Conservation (phyloP, 352 stramenopile genomes). For the Globisporangium splendens region DNA sequence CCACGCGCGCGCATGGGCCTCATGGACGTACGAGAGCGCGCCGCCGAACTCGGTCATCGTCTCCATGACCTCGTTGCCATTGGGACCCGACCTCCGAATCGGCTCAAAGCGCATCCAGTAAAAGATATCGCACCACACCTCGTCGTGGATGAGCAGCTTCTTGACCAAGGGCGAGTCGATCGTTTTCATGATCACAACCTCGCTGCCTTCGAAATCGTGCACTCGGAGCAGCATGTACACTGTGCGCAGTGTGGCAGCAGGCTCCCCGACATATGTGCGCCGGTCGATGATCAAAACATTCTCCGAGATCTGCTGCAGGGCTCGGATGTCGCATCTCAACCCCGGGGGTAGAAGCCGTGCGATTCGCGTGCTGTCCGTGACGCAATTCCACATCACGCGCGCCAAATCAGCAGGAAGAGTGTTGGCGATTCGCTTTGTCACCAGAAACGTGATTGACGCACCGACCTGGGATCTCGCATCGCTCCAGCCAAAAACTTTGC, state of each 20-base stretch:
- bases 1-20: slow-evolving; percentile 44
- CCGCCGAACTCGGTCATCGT: slow-evolving; percentile 40
- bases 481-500: slow-evolving; percentile 46
- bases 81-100: neutral
- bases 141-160: slow-evolving; percentile 30
- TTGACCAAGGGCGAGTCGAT: slow-evolving; percentile 49
- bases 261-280: slow-evolving; percentile 23
- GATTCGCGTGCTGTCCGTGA: slow-evolving; percentile 31
- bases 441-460: slow-evolving; percentile 44
- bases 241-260: slow-evolving; percentile 33
- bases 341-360: slow-evolving; percentile 29
- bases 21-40: slow-evolving; percentile 43
- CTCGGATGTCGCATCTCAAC: slow-evolving; percentile 35
- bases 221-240: slow-evolving; percentile 42
- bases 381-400: slow-evolving; percentile 32
- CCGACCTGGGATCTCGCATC: slow-evolving; percentile 36
- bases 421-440: slow-evolving; percentile 38
- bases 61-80: slow-evolving; percentile 4
- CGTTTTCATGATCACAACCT: slow-evolving; percentile 57
- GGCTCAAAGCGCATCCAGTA: slow-evolving; percentile 57
- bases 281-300: slow-evolving; percentile 48
- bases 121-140: slow-evolving; percentile 64
- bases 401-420: slow-evolving; percentile 23
- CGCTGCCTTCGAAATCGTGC: slow-evolving; percentile 19
- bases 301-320: slow-evolving; percentile 40